Base-by-base conservation (phyloP, 192 early-diverging fungal genomes). In the Spizellomyces sp. region DNA sequence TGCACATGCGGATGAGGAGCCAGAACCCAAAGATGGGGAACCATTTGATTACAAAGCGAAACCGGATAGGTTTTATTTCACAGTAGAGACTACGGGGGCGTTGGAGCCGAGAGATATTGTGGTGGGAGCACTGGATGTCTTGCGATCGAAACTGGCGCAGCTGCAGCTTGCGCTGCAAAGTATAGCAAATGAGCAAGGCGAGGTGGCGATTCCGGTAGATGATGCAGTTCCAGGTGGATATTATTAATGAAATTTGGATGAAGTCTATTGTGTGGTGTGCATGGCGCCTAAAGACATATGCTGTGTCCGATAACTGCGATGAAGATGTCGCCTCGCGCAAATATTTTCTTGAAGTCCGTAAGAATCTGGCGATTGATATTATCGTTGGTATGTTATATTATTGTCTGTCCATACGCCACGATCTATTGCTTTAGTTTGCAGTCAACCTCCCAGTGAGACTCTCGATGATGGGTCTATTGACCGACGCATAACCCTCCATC, bases 31-130 rank as follows among this genome's bases (percentile, higher is more conserved):
- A 52, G 75, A 77, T 46, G 79, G 65, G 2, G 76, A 81, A n/a
- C 73, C 66, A 52, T 87, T 87, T 63, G 84, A 87, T 62, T 86
- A 82, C 67, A 73, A 77, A 9, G 86, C 86, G 17, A 79, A 82
- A 61, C 86, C 86, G 17, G 75, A 82, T 12, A 66, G 70, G 71
- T 87, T 87, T 64, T 87, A 87, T 59, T 82, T 82, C 56, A 76
- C 48, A 46, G 79, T 85, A 17, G 86, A 87, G 69, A 68, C 71
- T 5, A 87, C 82, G 8, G 84, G 84, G 21, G 73, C 83, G 5
- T 64, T 87, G 56, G 75, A 79, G 45, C 75, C 86, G 4, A 73
- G 66, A 48, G 82, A 75, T 17, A 72, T 81, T 54, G 79, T 86
- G 43, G 63, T 81, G 9, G 55, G 63, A 44, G 83, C 56, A 44